These are phyloP conservation scores for Hyphopichia khmerensis DNA, from an alignment of 1,139 yeast species.

Conservation along the genomic window DNA sequence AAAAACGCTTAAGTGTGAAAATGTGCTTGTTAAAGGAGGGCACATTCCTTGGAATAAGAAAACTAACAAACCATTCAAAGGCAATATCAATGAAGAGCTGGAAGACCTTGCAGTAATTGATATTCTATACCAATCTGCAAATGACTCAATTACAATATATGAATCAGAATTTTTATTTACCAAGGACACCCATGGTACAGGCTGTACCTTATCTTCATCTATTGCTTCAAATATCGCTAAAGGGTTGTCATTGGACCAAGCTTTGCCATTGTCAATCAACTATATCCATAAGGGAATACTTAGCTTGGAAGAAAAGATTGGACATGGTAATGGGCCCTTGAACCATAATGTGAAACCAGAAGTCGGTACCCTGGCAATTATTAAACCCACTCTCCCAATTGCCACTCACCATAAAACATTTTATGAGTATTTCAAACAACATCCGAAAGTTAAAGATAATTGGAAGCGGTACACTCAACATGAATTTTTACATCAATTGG, in stretches of 20 bases:
- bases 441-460: slow-evolving; percentile 50
- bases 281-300: slow-evolving; percentile 69
- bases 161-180: slow-evolving; percentile 51
- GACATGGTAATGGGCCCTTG: slow-evolving; percentile 72
- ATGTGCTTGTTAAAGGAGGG: slow-evolving; percentile 80
- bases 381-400: neutral
- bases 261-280: slow-evolving; percentile 58
- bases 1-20: slow-evolving; percentile 41
- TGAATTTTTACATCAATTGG: slow-evolving; percentile 56
- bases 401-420: slow-evolving; percentile 17
- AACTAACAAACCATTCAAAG: slow-evolving; percentile 14
- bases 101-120: slow-evolving; percentile 46
- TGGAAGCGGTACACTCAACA: slow-evolving; percentile 67
- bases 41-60: slow-evolving; percentile 55
- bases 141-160: slow-evolving; percentile 40
- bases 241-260: slow-evolving; percentile 39
- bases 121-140: slow-evolving; percentile 52
- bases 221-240: slow-evolving; percentile 74
- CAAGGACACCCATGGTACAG: slow-evolving; percentile 81
- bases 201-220: slow-evolving; percentile 83
- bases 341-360: slow-evolving; percentile 47
- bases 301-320: slow-evolving; percentile 35
- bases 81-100: slow-evolving; percentile 13
- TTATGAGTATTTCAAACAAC: slow-evolving; percentile 52
- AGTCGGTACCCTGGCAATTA: slow-evolving; percentile 1